phyloP scores from a whole-genome alignment of 129 eudicot species.

The Tagetes erecta region DNA sequence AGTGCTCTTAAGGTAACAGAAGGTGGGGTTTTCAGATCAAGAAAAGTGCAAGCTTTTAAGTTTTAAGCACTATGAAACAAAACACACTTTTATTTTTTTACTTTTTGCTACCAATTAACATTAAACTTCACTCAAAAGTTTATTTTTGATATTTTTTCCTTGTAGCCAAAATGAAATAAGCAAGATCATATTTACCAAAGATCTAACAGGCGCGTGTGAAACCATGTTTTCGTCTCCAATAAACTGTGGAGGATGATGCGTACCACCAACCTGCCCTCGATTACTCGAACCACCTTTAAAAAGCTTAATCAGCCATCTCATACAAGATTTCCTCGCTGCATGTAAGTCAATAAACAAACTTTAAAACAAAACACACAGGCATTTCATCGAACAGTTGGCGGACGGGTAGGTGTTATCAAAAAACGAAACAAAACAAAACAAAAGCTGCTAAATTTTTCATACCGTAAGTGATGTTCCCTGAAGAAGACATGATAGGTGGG shows the following conservation, averaged over 20 bases:
- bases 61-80: conserved; percentile 37
- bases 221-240: conserved; percentile 87
- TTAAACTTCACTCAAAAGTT: conserved; percentile 31
- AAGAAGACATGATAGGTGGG: no score
- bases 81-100: conserved; percentile 20
- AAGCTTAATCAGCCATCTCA: conserved; percentile 88
- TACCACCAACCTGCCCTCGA: conserved; percentile 36
- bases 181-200: conserved; percentile 51
- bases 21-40: conserved; percentile 33
- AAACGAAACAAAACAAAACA: no score
- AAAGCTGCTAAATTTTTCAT: no score
- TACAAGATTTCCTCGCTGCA: conserved; percentile 75
- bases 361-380: conserved; percentile 1
- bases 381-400: no score
- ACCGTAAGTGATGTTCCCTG: no score
- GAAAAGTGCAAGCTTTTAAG: conserved; percentile 38
- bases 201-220: conserved; percentile 74
- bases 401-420: no score
- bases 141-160: conserved; percentile 7
- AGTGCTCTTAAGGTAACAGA: conserved; percentile 1
- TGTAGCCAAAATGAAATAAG: conserved; percentile 1
- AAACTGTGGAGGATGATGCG: conserved; percentile 61
- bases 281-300: conserved; percentile 60
- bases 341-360: conserved; percentile 50
- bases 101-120: conserved; percentile 21